A percentile compares a stretch with the other conserved stretches of the same genome.
Evolutionary conservation across 2,329 filamentous ascomycete genomes (phyloP).

Genomic region (Colletotrichum cuscutae): DNA sequence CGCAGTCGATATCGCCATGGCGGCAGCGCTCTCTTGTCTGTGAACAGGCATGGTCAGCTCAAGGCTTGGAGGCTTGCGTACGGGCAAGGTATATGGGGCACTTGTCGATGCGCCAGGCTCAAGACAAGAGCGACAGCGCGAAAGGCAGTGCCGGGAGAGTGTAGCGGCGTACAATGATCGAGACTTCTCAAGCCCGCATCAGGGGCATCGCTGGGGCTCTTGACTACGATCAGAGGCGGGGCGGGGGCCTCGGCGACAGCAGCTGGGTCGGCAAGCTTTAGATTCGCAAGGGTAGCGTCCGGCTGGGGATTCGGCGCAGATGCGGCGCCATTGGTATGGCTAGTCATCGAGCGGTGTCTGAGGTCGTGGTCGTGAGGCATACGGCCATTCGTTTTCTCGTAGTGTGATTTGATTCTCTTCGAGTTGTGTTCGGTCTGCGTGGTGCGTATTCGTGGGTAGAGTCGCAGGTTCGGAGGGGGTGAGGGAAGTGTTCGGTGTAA

Average conservation of each 20-base stretch:
- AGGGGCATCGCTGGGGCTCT: conserved; percentile 26
- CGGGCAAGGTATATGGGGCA: conserved; percentile 8
- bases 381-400: conserved; percentile 28
- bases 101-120: conserved; percentile 15
- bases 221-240: conserved; percentile 28
- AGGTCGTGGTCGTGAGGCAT: conserved; percentile 28
- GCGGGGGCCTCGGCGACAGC: conserved; percentile 15
- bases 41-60: conserved; percentile 16
- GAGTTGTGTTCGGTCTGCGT: conserved; percentile 3
- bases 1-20: conserved; percentile 89
- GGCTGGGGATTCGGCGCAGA: conserved; percentile 24
- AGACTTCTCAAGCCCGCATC: conserved; percentile 85
- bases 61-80: conserved; percentile 4
- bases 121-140: background rate
- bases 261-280: background rate
- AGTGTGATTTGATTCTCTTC: background rate
- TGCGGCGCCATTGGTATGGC: conserved; percentile 44
- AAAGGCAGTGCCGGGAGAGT: conserved; percentile 4
- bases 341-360: conserved; percentile 43
- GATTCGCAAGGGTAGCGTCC: conserved; percentile 15
- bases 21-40: conserved; percentile 86
- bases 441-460: conserved; percentile 4
- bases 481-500: conserved; percentile 5
- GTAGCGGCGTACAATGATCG: conserved; percentile 74
- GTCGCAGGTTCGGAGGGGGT: conserved; percentile 1